Evolutionary conservation across 2,329 filamentous ascomycete species (phyloP), one percentile per base, ranked within the genome.

Genomic region (Calonectria pteridis): DNA sequence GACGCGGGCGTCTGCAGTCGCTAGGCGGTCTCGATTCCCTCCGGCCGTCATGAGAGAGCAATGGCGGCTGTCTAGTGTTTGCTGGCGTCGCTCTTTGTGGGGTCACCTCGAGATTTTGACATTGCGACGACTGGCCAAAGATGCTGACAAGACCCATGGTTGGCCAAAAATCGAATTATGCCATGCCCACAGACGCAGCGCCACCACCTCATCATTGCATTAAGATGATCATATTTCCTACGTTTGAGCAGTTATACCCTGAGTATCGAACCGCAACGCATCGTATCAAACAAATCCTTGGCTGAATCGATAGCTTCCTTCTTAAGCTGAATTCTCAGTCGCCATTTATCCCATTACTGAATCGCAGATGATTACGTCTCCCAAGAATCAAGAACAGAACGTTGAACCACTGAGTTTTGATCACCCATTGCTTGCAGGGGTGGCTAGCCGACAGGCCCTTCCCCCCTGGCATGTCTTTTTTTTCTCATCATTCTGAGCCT

Each of bases 1-100:
- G 66, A 40, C 11, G 58, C 49, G 37, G 28, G 64, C 46, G 16
- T 31, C 11, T 29, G 33, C 33, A 23, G 26, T 71, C 33, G 40
- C 31, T 55, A 62, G 58, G 65, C n/a, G 71, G 71, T 73, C 71
- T 73, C 50, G 71, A 66, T 73, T 16, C 51, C 46, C 28, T 18
- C 28, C 20, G 28, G 49, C 28, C 62, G 28, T n/a, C 31, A 53
- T 70, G 33, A 64, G 28, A 65, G 59, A 37, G 14, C 49, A 23
- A 49, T 55, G 53, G 69, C 26, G 14, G 37, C 50, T 16, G 50
- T 35, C 50, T 69, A 73, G 71, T 46, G 58, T 62, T 69, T 37
- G 50, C 10, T 66, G 66, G 66, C 59, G 59, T 29, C 33, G 46
- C 28, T 26, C 49, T 35, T 46, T 35, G 65, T 67, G 69, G 69